Evolutionary conservation across 2,329 filamentous ascomycete species (phyloP).

Genomic region (Xylaria arbuscula): DNA sequence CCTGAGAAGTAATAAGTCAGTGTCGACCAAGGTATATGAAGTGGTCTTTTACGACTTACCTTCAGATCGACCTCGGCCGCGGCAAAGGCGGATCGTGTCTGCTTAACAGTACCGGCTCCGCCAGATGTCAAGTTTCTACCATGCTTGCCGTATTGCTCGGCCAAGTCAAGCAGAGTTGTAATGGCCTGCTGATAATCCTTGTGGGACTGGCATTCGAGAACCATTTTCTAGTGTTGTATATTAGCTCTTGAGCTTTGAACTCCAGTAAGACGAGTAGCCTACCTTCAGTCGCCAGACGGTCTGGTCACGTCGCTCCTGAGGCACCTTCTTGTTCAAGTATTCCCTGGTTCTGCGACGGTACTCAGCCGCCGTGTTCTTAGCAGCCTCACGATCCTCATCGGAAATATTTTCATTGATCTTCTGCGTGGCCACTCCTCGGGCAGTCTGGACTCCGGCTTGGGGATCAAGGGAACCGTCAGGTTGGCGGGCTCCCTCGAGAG

Average conservation of each 20-base stretch:
- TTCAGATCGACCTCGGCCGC: slow-evolving; percentile 83
- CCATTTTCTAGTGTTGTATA: slow-evolving; percentile 77
- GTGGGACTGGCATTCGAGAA: slow-evolving; percentile 95
- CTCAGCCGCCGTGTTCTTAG: slow-evolving; percentile 52
- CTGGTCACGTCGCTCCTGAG: slow-evolving; percentile 91
- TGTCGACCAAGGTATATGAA: slow-evolving; percentile 46
- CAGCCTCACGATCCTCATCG: slow-evolving; percentile 60
- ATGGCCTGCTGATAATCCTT: slow-evolving; percentile 94
- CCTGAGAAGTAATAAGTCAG: slow-evolving; percentile 64
- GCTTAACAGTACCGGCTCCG: slow-evolving; percentile 75
- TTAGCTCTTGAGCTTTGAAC: slow-evolving; percentile 72
- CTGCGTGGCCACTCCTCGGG: slow-evolving; percentile 58
- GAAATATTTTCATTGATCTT: slow-evolving; percentile 72
- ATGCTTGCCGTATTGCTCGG: slow-evolving; percentile 86
- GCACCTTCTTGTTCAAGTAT: slow-evolving; percentile 88
- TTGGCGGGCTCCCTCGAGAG: slow-evolving; percentile 56
- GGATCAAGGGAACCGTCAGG: slow-evolving; percentile 36
- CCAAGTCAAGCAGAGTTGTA: slow-evolving; percentile 83
- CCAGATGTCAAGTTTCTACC: slow-evolving; percentile 73
- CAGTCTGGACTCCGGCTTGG: slow-evolving; percentile 45
- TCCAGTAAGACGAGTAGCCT: slow-evolving; percentile 27
- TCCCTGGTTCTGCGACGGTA: slow-evolving; percentile 65
- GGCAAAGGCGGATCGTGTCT: slow-evolving; percentile 74
- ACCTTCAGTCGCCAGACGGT: slow-evolving; percentile 85
- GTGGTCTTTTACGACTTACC: slow-evolving; percentile 54